These are phyloP conservation scores for Malus hybrid DNA, from an alignment of 331 rosid genomes.

Conservation along the genomic window DNA sequence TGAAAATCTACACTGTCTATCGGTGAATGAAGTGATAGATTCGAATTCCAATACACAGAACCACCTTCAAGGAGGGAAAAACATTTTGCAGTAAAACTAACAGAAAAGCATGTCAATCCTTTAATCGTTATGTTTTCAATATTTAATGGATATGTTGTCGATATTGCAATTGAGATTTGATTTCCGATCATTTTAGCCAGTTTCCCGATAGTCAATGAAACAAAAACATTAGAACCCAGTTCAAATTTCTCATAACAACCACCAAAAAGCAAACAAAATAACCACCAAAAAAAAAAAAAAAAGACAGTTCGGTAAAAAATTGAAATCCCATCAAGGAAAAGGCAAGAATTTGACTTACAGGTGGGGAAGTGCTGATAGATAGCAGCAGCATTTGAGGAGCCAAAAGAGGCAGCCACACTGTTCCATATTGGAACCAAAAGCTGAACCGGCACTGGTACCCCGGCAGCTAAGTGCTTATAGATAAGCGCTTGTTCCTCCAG, in stretches of 20 bases:
- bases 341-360: slow-evolving; percentile 29
- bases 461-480: slow-evolving; percentile 40
- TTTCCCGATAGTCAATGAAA: too few relatives aligned
- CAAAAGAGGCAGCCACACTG: slow-evolving; percentile 21
- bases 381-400: slow-evolving; percentile 6
- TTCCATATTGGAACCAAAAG: slow-evolving; percentile 43
- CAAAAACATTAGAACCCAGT: too few relatives aligned
- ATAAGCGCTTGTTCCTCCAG: slow-evolving; percentile 52
- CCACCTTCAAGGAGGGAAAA: neutral
- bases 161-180: too few relatives aligned
- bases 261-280: neutral
- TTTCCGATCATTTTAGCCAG: too few relatives aligned
- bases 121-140: too few relatives aligned
- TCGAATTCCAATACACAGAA: neutral
- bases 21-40: too few relatives aligned
- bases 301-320: neutral
- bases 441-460: slow-evolving; percentile 44
- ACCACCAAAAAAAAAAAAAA: neutral
- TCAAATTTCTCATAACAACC: neutral
- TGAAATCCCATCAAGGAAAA: neutral
- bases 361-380: slow-evolving; percentile 29
- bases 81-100: neutral
- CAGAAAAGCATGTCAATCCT: neutral
- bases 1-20: too few relatives aligned
- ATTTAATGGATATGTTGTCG: too few relatives aligned